Base-by-base conservation (phyloP, 1,284 basidiomycete species). In the Marasmius tenuissimus region DNA sequence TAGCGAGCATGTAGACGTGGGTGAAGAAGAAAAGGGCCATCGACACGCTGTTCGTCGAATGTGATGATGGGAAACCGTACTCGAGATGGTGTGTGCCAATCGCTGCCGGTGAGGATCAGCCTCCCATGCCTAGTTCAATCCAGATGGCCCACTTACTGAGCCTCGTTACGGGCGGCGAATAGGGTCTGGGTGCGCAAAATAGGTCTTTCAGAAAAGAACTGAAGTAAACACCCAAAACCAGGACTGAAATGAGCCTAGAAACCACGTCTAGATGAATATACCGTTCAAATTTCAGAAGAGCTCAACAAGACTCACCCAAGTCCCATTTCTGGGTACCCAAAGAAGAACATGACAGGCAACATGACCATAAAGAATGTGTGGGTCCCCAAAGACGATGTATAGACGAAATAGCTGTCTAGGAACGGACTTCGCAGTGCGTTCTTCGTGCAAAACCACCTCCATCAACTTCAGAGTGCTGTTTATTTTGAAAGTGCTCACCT, bases 61-160 rank as follows among this genome's bases (percentile, higher is more conserved):
- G 97, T 0, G 96, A 98, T 0, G 96, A 98, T 0, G 96, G 96
- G 72, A 98, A 98, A 16, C 97, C 96, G 71, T 95, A 96, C 76
- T 95, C 93, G 3, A 93, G 81, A 67, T 94, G 92, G 70, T 94
- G 93, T 0, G 83, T 87, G 42, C 92, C 91, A 66, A 95, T 91
- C 3, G 89, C 93, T 95, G 67, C 4, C 38, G 53, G 33, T 40
- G 12, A 40, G 54, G 47, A 52, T 57, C 59, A 52, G 61, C 35
- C 27, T 14, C 51, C 27, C 22, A 33, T 42, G 37, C 52, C 16
- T 51, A 18, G 53, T 40, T 45, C 37, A 14, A 33, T 55, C 22
- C 1, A 58, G 48, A 52, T 11, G 27, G 39, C 18, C 27, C 4
- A 81, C 88, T 64, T 70, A 93, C 91, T 90, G 3, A 98, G 80